Conservation (phyloP, 2,329 filamentous ascomycete genomes). For the Fusarium albosuccineum region DNA sequence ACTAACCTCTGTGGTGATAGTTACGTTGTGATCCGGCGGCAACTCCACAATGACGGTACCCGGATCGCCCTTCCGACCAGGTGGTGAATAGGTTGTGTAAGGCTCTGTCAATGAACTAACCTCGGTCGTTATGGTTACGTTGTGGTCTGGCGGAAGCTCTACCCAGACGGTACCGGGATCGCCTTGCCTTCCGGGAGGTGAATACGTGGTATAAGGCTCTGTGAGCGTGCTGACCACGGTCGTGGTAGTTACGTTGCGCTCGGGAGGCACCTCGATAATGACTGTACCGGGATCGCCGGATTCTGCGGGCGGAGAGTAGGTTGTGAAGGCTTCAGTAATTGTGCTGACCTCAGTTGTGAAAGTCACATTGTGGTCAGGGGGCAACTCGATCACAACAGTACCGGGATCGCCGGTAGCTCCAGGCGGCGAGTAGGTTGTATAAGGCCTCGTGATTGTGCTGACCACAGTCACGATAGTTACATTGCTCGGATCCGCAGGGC, state of each 20-base stretch:
- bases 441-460: no score
- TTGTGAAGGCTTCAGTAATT: constrained; percentile 21
- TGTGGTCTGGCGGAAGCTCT: constrained; percentile 21
- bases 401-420: no score
- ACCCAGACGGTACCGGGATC: constrained; percentile 12
- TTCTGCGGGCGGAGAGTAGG: constrained; percentile 17
- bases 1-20: background rate
- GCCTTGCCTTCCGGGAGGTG: no score
- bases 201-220: constrained; percentile 1
- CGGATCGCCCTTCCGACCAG: constrained; percentile 18
- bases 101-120: constrained; percentile 13
- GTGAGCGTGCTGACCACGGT: constrained; percentile 22
- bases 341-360: background rate
- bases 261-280: constrained; percentile 18
- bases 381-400: constrained; percentile 23
- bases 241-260: constrained; percentile 15
- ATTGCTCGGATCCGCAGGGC: no score
- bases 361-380: constrained; percentile 24
- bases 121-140: constrained; percentile 12
- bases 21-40: constrained; percentile 11
- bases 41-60: constrained; percentile 22
- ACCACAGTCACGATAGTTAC: no score
- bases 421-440: no score
- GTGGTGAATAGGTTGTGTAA: constrained; percentile 22
- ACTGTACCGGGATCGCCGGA: constrained; percentile 28